Base-by-base conservation (phyloP, 352 stramenopile species). In the Thraustotheca clavata region DNA sequence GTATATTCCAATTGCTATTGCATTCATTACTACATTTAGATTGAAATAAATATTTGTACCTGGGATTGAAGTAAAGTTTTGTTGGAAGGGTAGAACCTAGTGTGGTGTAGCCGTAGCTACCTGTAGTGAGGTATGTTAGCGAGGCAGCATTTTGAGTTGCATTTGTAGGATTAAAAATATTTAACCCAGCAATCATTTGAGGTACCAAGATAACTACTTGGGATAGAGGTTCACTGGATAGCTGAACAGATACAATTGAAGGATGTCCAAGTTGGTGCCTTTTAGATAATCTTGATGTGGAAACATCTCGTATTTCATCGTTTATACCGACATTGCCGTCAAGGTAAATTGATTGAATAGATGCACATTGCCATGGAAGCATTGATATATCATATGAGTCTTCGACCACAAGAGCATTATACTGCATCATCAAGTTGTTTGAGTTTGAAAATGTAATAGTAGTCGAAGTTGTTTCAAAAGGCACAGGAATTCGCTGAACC, bases 201-300 rank as follows among this genome's bases (percentile, higher is more conserved):
- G 8, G 77, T 41, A 22, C 69, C 12, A 70, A 72, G 18, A 90
- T 49, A 9, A 75, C 50, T 11, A 83, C 73, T 57, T 85, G 69
- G 27, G 47, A 48, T 0, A 87, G 48, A 22, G 80, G 80, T 43
- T 90, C 80, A 24, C 79, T 90, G 3, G 79, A 55, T 20, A 90
- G 71, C 20, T 59, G 71, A 29, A 90, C 68, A 18, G 60, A 35
- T 0, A 90, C 34, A 9, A 59, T 67, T 1, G 70, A 70, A 0
- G 55, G 47, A 11, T 39, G 50, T 1, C 80, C 80, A 54, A 66
- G 70, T 29, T 73, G 43, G 41, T 90, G 80, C 76, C 87, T 90
- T 29, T 76, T 70, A 20, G 77, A 88, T 20, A 85, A 66, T 18
- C 59, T 66, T 24, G 77, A 87, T 3, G 69, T 32, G 1, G 29